Conservation (phyloP, 495 filamentous ascomycete genomes). For the Aspergillus cavernicola region DNA sequence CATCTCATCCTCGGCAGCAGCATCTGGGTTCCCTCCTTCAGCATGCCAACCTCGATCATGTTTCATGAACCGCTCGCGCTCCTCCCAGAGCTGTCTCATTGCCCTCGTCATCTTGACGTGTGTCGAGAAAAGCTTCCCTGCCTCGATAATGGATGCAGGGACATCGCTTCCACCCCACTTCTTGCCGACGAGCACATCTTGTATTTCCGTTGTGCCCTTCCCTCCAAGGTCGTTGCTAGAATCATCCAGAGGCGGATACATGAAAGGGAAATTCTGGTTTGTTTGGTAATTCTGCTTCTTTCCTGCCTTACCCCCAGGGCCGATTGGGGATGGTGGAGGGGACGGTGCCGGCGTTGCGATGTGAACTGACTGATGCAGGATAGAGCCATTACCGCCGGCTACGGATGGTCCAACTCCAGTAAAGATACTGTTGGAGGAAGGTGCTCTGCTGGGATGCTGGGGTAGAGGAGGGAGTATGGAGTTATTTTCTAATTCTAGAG, state of each 20-base stretch:
- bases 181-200: conserved; percentile 71
- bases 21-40: conserved; percentile 50
- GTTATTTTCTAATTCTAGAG: conserved; percentile 83
- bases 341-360: conserved; percentile 98
- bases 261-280: conserved; percentile 96
- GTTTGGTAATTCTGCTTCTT: conserved; percentile 99
- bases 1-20: conserved; percentile 38
- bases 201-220: conserved; percentile 71
- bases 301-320: conserved; percentile 82
- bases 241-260: conserved; percentile 88
- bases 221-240: conserved; percentile 81
- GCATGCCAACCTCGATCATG: conserved; percentile 85
- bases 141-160: conserved; percentile 87
- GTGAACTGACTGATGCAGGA: conserved; percentile 92
- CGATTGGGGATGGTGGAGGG: conserved; percentile 86
- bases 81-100: conserved; percentile 91
- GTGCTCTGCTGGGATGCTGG: conserved; percentile 60
- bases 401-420: conserved; percentile 39
- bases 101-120: conserved; percentile 86
- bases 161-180: conserved; percentile 90
- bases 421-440: conserved; percentile 38
- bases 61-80: conserved; percentile 83
- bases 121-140: conserved; percentile 86
- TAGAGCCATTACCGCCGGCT: conserved; percentile 60
- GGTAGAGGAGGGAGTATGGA: conserved; percentile 84